These are phyloP conservation scores for Oryza nivara DNA, from an alignment of 176 grass and related monocot genomes.

Conservation along the genomic window DNA sequence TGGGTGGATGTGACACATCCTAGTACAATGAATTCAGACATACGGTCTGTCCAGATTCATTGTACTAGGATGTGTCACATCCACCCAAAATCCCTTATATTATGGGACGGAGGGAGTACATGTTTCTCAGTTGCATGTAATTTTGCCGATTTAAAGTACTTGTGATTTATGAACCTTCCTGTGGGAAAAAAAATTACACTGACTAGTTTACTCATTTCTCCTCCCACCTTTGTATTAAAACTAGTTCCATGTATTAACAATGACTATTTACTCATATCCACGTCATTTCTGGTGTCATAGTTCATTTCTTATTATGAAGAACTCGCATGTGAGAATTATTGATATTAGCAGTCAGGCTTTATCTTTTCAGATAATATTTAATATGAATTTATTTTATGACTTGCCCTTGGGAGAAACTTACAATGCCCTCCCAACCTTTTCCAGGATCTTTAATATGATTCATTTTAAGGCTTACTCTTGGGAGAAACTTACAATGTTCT, in stretches of 20 bases:
- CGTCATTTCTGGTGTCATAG: background rate
- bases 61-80: too few species aligned
- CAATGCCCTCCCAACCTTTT: background rate
- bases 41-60: too few species aligned
- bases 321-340: background rate
- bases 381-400: constrained; percentile 24
- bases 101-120: background rate
- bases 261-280: background rate
- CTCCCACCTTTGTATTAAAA: background rate
- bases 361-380: background rate
- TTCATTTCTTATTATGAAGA: constrained; percentile 10
- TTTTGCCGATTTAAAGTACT: constrained; percentile 6
- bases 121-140: constrained; percentile 15
- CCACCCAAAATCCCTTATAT: too few species aligned
- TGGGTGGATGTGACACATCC: too few species aligned
- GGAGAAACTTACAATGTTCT: constrained; percentile 28
- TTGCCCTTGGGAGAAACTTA: constrained; percentile 31
- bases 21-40: too few species aligned
- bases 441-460: constrained; percentile 21
- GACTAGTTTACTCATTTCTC: background rate
- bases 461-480: constrained; percentile 12
- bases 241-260: background rate
- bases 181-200: background rate
- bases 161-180: background rate
- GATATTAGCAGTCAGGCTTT: background rate